Base-by-base conservation (phyloP, 371 early-diverging fungal species). In the Syncephalastrum monosporum region DNA sequence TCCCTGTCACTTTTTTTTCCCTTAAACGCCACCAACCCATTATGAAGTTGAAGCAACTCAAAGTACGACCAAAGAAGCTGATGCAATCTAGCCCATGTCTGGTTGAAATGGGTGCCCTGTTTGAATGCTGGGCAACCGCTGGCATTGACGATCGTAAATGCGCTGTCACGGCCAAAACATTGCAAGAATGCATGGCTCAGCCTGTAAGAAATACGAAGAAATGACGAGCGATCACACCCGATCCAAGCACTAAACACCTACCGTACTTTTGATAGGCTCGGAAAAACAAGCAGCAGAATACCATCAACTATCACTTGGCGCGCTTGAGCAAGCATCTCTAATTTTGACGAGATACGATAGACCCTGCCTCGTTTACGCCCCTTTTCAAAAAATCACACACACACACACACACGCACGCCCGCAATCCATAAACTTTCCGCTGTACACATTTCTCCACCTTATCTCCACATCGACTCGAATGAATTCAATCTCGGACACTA, bases 31-130 rank as follows among this genome's bases (percentile, higher is more conserved):
- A 33, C 38, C 38, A 0, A 33, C 38, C 38, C 27, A 68, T 53
- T 41, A 85, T 85, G 85, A 83, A 82, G 68, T 81, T 83, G 65
- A 85, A 82, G 71, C 78, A 82, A 64, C 79, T 85, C 56, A 82
- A 82, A 64, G 83, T 83, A 46, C 74, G 82, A 68, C 85, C 85
- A 49, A 79, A 79, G 66, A 85, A 85, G 76, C 65, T 82, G 38
- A 52, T 83, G 52, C 80, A 83, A 70, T 77, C 82, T 46, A 82
- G 80, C 62, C 85, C 83, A 42, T 85, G 85, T 56, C 68, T 85
- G 33, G 82, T 69, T 41, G 83, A 85, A 74, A 82, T 85, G 83
- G 83, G 83, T 50, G 81, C 82, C 42, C 65, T 85, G 63, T 78
- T 85, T 66, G 82, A 85, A 72, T 85, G 85, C 70, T 85, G 85